Percentiles rank a stretch among this genome's conserved stretches.
Conservation (phyloP, 2,329 filamentous ascomycete genomes). For the Penicillium sp. region DNA sequence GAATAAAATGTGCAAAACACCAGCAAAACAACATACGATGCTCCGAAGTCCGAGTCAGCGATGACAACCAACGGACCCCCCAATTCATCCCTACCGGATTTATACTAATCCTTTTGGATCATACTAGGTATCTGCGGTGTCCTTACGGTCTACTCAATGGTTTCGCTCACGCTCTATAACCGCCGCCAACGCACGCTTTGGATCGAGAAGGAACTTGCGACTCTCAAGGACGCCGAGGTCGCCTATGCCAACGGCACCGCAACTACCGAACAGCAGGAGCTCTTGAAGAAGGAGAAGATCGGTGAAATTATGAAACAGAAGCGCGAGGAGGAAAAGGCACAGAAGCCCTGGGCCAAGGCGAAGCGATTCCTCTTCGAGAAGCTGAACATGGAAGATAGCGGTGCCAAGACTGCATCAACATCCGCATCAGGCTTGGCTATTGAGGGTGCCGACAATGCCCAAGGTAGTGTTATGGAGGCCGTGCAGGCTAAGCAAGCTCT, state of each 20-base stretch:
- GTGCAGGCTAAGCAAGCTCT: constrained; percentile 40
- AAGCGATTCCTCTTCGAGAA: constrained; percentile 43
- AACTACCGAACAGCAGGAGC: constrained; percentile 43
- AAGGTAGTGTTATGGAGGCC: constrained; percentile 36
- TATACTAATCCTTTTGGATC: constrained; percentile 3
- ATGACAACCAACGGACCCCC: not conserved
- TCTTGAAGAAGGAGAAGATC: constrained; percentile 48
- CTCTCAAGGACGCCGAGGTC: constrained; percentile 43
- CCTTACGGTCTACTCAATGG: constrained; percentile 63
- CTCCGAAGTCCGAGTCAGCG: not conserved
- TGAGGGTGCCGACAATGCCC: constrained; percentile 14
- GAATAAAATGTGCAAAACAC: not conserved
- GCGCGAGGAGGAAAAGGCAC: constrained; percentile 41
- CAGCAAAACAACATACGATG: not conserved
- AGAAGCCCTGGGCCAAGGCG: constrained; percentile 40
- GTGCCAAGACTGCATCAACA: constrained; percentile 10
- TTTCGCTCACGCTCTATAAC: constrained; percentile 68
- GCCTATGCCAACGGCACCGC: constrained; percentile 44
- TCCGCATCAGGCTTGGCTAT: constrained; percentile 9
- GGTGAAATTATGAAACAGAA: constrained; percentile 44
- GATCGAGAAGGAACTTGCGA: constrained; percentile 52
- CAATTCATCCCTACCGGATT: not conserved
- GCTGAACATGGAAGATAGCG: constrained; percentile 38
- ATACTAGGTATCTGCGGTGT: constrained; percentile 57
- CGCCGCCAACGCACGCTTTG: constrained; percentile 63